Evolutionary conservation across 2,329 filamentous ascomycete genomes (phyloP), one percentile per base, ranked within the genome.

Genomic region (Metarhizium rileyi): DNA sequence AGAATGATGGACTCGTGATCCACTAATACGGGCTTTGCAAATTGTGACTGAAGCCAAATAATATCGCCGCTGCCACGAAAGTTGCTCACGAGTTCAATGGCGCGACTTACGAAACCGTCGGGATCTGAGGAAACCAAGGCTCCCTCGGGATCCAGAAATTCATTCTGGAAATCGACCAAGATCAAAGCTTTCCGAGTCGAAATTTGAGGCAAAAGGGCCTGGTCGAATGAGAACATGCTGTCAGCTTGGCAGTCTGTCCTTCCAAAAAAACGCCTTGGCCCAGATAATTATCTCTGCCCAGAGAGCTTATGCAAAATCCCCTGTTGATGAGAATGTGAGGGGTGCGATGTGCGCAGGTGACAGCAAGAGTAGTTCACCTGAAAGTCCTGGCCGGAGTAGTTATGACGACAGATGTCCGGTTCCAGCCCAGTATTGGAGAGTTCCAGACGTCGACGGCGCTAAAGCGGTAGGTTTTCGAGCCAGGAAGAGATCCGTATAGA

Each of bases 141-240:
- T 49, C 87, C 86, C 46, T 80, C 75, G 1, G 78, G 69, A 6
- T 80, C 75, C 51, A 94, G 70, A 60, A 97, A 95, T 64, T 96
- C 91, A 59, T 94, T 89, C 62, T 97, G 93, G 33, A 95, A 79
- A 60, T 95, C 91, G 55, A 96, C 76, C 18, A 94, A 71, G 20
- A 97, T 72, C 41, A 98, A 74, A 1, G 88, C 91, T 67, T 78
- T 80, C 47, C 81, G 75, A 8, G 80, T 80, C 27, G 67, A 70
- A 47, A 84, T 66, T 45, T 76, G 68, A 10, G 81, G 81, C 20
- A 84, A 69, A 33, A 72, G 69, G 43, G 74, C 65, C 36, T 72
- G 67, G 57, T 81, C 76, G 62, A 83, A 80, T 53, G 75, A 63
- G 60, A 83, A 79, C 69, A 80, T 78, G 52, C 49, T 46, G 38